Evolutionary conservation across 495 filamentous ascomycete genomes (phyloP).

Genomic region (Apiosordaria backusii): DNA sequence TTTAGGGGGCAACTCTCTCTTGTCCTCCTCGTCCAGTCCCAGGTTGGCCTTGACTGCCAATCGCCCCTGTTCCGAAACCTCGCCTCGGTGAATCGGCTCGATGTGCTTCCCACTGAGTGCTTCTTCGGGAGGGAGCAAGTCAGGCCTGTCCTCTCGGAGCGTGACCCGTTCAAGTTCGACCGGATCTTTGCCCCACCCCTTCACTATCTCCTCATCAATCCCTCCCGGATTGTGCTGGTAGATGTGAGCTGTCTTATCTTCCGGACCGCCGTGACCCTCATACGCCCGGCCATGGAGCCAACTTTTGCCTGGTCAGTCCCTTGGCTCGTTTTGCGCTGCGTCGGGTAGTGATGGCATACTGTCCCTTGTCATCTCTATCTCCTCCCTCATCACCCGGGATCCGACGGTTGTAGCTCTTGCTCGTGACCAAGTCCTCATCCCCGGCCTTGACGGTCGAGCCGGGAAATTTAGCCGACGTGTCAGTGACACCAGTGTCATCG

Average conservation of each 20-base stretch:
- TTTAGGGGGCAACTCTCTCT: constrained; percentile 12
- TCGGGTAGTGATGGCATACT: constrained; percentile 22
- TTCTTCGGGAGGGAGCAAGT: constrained; percentile 17
- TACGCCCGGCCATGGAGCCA: constrained; percentile 25
- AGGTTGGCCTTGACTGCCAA: constrained; percentile 18
- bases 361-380: constrained; percentile 32
- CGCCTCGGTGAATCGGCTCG: constrained; percentile 4
- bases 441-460: constrained; percentile 31
- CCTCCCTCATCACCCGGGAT: constrained; percentile 42
- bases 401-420: constrained; percentile 33
- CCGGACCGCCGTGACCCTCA: constrained; percentile 34
- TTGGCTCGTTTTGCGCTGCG: neutral
- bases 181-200: constrained; percentile 17
- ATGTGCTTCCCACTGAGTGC: neutral
- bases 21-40: neutral
- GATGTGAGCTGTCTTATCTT: constrained; percentile 32
- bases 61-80: constrained; percentile 17
- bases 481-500: constrained; percentile 35
- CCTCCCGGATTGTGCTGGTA: constrained; percentile 29
- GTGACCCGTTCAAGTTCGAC: constrained; percentile 1
- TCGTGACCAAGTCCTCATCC: constrained; percentile 32
- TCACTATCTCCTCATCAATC: constrained; percentile 22
- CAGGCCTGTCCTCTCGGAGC: neutral
- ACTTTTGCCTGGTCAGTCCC: neutral
- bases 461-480: constrained; percentile 32